Evolutionary conservation across 176 grass and related monocot species (phyloP).

Genomic region (Tillandsia leiboldiana): DNA sequence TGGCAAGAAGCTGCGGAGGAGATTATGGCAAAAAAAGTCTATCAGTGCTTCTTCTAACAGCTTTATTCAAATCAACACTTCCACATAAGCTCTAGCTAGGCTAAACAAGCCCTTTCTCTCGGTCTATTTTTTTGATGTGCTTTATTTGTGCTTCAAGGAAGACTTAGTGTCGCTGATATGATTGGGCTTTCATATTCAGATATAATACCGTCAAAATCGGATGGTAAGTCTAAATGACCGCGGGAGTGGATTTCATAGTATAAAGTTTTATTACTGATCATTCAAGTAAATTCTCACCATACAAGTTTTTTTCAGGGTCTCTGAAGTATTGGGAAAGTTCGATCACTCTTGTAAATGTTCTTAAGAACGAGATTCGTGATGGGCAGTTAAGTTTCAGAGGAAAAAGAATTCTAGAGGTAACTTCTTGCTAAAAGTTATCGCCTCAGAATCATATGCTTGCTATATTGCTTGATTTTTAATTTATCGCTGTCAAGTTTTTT

Average conservation of each 20-base stretch:
- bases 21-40: too few relatives aligned
- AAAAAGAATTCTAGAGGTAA: slow-evolving; percentile 86
- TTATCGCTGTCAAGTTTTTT: too few relatives aligned
- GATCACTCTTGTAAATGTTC: slow-evolving; percentile 54
- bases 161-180: slow-evolving; percentile 74
- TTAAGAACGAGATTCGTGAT: slow-evolving; percentile 87
- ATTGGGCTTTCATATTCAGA: slow-evolving; percentile 65
- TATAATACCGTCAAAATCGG: slow-evolving; percentile 40
- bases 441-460: background rate
- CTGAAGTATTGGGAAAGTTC: slow-evolving; percentile 82
- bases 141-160: slow-evolving; percentile 49
- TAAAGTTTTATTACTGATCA: background rate
- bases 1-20: too few relatives aligned
- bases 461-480: too few relatives aligned
- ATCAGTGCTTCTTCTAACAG: too few relatives aligned
- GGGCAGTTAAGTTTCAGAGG: slow-evolving; percentile 85
- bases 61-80: too few relatives aligned
- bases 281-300: background rate
- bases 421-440: slow-evolving; percentile 1
- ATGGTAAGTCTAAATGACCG: slow-evolving; percentile 32
- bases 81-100: too few relatives aligned
- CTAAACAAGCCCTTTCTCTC: background rate
- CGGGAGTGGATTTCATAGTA: background rate
- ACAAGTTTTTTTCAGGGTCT: slow-evolving; percentile 33
- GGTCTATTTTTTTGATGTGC: background rate